Conservation (phyloP, 257 asterid genomes). For the Jacaranda mimosifolia region DNA sequence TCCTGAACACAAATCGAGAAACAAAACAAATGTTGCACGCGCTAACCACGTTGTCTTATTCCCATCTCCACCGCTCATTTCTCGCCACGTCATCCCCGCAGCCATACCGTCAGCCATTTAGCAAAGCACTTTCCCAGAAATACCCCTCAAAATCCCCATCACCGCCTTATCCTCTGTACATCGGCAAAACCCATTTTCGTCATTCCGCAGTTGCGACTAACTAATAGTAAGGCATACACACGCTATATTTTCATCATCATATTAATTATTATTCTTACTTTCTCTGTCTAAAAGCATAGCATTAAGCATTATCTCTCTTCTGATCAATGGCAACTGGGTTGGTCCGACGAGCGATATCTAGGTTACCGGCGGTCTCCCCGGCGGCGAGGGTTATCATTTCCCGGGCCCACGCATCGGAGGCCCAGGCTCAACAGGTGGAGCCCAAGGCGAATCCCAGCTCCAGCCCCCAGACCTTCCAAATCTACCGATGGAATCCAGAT, state of each 20-base stretch:
- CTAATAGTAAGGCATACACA: conserved; percentile 34
- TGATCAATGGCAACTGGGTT: conserved; percentile 80
- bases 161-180: conserved; percentile 13
- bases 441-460: conserved; percentile 41
- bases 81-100: conserved; percentile 39
- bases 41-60: conserved; percentile 39
- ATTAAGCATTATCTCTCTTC: conserved; percentile 5
- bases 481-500: conserved; percentile 96
- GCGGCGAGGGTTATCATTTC: conserved; percentile 52
- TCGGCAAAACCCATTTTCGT: conserved; percentile 38
- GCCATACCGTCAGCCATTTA: conserved; percentile 1
- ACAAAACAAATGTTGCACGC: conserved; percentile 23
- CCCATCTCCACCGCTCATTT: conserved; percentile 32
- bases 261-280: background rate
- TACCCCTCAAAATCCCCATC: conserved; percentile 12
- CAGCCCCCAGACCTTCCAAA: conserved; percentile 80
- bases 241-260: conserved; percentile 33
- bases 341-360: conserved; percentile 73
- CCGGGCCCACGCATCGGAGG: conserved; percentile 69
- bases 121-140: background rate
- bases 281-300: conserved; percentile 5
- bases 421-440: conserved; percentile 60
- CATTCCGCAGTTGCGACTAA: conserved; percentile 17
- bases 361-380: conserved; percentile 57
- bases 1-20: conserved; percentile 20